These are phyloP conservation scores for Phialophora macrospora DNA, from an alignment of 2,329 filamentous ascomycete species.

Conservation along the genomic window DNA sequence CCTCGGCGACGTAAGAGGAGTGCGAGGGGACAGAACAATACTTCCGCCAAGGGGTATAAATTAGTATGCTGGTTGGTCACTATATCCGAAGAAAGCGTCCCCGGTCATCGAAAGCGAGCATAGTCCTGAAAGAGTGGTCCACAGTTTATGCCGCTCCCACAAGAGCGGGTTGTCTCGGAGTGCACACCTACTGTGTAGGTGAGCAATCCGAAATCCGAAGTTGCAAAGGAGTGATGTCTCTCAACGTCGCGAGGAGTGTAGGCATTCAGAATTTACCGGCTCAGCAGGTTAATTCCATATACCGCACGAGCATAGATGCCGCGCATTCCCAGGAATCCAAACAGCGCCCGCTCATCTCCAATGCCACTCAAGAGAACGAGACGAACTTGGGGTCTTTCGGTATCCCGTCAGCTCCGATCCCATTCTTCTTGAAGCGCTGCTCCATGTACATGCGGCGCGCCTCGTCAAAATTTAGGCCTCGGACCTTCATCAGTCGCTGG, in stretches of 20 bases:
- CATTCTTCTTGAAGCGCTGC: conserved; percentile 80
- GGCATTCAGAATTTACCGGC: background rate
- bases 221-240: background rate
- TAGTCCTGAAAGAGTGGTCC: background rate
- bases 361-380: conserved; percentile 63
- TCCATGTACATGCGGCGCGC: conserved; percentile 85
- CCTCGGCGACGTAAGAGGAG: too few species aligned
- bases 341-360: background rate
- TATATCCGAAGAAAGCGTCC: background rate
- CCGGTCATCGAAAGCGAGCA: background rate
- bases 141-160: background rate
- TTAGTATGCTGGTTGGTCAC: too few species aligned
- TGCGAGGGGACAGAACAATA: too few species aligned
- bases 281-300: background rate
- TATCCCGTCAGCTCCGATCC: conserved; percentile 84
- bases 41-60: too few species aligned
- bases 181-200: background rate
- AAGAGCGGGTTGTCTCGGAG: background rate
- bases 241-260: background rate
- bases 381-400: conserved; percentile 95
- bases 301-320: background rate
- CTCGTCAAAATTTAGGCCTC: conserved; percentile 84
- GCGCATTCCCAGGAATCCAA: background rate
- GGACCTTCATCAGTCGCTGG: conserved; percentile 85
- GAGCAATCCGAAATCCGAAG: background rate